phyloP scores from a whole-genome alignment of 306 rosid species.

The Malus domestica region DNA sequence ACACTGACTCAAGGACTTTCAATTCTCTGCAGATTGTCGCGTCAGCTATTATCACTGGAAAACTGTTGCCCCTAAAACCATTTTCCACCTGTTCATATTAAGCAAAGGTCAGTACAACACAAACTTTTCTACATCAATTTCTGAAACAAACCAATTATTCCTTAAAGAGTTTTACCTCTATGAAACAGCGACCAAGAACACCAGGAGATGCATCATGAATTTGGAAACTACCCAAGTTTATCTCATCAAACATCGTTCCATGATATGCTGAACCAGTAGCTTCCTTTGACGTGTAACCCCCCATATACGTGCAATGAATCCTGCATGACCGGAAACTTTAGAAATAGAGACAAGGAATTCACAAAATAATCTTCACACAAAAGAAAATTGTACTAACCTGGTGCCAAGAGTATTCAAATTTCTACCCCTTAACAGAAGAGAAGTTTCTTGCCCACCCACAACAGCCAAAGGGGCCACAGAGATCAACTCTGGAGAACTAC shows the following conservation, averaged over 20 bases:
- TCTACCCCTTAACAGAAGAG: slow-evolving; percentile 65
- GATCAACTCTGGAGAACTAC: slow-evolving; percentile 75
- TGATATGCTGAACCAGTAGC: slow-evolving; percentile 33
- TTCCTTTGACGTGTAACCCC: slow-evolving; percentile 57
- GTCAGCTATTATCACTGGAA: slow-evolving; percentile 81
- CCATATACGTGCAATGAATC: slow-evolving; percentile 71
- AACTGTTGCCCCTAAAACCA: slow-evolving; percentile 74
- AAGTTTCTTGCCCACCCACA: slow-evolving; percentile 69
- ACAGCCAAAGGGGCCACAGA: slow-evolving; percentile 80
- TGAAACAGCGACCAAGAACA: slow-evolving; percentile 73
- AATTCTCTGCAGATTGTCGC: slow-evolving; percentile 69
- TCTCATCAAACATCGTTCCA: slow-evolving; percentile 48
- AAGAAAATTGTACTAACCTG: slow-evolving; percentile 40
- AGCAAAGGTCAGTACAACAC: background rate
- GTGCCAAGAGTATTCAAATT: slow-evolving; percentile 69
- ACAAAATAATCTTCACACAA: slow-evolving; percentile 9
- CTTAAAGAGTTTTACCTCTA: slow-evolving; percentile 50
- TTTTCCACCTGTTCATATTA: slow-evolving; percentile 68
- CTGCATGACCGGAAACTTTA: slow-evolving; percentile 35
- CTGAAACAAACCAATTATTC: background rate
- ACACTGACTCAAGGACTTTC: slow-evolving; percentile 62
- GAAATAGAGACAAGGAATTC: slow-evolving; percentile 7
- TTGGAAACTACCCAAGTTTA: slow-evolving; percentile 51
- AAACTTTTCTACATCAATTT: slow-evolving; percentile 1
- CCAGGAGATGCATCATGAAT: slow-evolving; percentile 48